phyloP scores from a whole-genome alignment of 2,329 filamentous ascomycete genomes.

The Colletotrichum euphorbiae region DNA sequence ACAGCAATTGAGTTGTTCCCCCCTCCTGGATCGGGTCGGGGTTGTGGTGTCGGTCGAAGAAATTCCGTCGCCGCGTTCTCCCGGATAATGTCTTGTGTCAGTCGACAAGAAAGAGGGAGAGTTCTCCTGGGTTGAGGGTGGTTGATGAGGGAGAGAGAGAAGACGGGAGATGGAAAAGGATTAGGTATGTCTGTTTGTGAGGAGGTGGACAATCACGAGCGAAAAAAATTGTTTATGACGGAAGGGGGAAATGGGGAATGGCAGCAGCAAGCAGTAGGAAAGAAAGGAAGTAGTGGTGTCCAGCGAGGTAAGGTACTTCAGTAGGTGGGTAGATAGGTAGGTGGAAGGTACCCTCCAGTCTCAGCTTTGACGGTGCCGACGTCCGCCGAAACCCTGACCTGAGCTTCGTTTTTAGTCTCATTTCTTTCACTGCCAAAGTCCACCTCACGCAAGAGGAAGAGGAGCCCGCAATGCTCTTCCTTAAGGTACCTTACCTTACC shows the following conservation, averaged over 20 bases:
- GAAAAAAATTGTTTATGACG: constrained; percentile 12
- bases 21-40: constrained; percentile 7
- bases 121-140: not conserved
- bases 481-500: too few species aligned
- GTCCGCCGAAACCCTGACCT: constrained; percentile 28
- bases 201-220: constrained; percentile 17
- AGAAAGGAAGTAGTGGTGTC: not conserved
- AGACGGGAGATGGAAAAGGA: not conserved
- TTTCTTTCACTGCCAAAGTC: not conserved
- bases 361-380: constrained; percentile 37
- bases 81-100: not conserved
- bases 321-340: too few species aligned
- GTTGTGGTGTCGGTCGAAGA: constrained; percentile 2
- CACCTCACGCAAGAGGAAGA: too few species aligned
- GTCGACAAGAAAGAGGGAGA: not conserved
- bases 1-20: constrained; percentile 4
- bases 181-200: not conserved
- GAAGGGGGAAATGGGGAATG: not conserved
- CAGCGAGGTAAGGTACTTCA: not conserved
- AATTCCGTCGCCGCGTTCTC: constrained; percentile 7
- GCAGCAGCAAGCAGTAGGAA: not conserved
- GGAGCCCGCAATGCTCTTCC: too few species aligned
- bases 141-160: not conserved
- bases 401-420: constrained; percentile 11
- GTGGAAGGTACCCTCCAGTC: constrained; percentile 6